These are phyloP conservation scores for Rhizopogon vulgaris DNA, from an alignment of 768 basidiomycete genomes.

Conservation along the genomic window DNA sequence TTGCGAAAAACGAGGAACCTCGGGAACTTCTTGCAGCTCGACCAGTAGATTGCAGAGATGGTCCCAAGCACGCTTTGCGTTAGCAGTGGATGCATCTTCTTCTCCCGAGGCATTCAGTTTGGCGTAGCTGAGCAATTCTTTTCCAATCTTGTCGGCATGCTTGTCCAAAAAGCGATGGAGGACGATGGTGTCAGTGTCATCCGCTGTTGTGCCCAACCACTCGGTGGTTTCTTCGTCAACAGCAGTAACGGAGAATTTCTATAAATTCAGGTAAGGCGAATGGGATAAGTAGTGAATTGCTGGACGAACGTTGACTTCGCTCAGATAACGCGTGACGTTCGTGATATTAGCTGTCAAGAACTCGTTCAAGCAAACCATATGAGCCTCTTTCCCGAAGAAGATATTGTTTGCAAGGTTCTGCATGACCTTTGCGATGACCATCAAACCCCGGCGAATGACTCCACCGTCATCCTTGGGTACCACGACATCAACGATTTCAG, in stretches of 20 bases:
- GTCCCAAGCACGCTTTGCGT: conserved; percentile 82
- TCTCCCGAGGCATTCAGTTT: conserved; percentile 44
- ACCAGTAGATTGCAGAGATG: conserved; percentile 72
- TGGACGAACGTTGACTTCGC: conserved; percentile 58
- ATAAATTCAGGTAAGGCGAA: not conserved
- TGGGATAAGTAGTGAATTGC: not conserved
- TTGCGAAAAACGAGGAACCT: conserved; percentile 56
- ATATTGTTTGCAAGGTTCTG: conserved; percentile 94
- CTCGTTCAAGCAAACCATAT: conserved; percentile 75
- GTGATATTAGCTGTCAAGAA: conserved; percentile 69
- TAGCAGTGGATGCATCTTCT: conserved; percentile 45
- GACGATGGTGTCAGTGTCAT: conserved; percentile 79
- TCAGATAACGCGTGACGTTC: conserved; percentile 71
- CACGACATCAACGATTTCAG: conserved; percentile 80
- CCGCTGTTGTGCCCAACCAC: conserved; percentile 71
- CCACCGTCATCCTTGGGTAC: conserved; percentile 54
- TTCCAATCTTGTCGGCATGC: conserved; percentile 83
- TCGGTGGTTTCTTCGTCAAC: conserved; percentile 60
- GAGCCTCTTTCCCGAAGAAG: conserved; percentile 84
- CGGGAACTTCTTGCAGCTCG: conserved; percentile 66
- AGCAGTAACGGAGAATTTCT: conserved; percentile 40
- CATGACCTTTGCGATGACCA: conserved; percentile 86
- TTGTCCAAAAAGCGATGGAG: conserved; percentile 81
- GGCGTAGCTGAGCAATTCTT: conserved; percentile 71
- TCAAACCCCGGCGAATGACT: conserved; percentile 69